These are phyloP conservation scores for Suillus brevipes DNA, from an alignment of 768 basidiomycete species.

Conservation along the genomic window DNA sequence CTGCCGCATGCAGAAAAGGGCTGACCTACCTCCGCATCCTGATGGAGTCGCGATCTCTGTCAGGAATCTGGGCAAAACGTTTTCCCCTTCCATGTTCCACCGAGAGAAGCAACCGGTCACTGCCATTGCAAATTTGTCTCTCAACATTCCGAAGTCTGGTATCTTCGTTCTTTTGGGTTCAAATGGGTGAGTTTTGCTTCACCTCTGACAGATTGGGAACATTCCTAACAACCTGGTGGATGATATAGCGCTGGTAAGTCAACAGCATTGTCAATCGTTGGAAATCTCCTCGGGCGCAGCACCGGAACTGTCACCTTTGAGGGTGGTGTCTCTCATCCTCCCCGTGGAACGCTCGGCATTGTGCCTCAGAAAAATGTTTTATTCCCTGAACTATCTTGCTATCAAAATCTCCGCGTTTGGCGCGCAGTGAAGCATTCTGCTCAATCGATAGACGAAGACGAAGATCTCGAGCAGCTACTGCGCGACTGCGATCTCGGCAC, in stretches of 20 bases:
- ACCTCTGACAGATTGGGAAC: background rate
- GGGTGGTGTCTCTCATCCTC: constrained; percentile 51
- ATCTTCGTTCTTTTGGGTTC: constrained; percentile 80
- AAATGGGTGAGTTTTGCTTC: constrained; percentile 50
- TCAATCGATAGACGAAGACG: constrained; percentile 39
- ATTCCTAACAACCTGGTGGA: background rate
- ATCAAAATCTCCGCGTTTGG: constrained; percentile 77
- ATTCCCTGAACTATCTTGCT: constrained; percentile 72
- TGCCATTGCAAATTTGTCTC: constrained; percentile 64
- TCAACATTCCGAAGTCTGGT: constrained; percentile 69
- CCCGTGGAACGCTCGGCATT: constrained; percentile 70
- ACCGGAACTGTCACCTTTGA: constrained; percentile 57
- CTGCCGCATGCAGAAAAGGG: constrained; percentile 16
- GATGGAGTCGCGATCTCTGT: constrained; percentile 60
- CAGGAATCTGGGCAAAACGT: constrained; percentile 59
- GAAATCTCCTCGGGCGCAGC: constrained; percentile 58
- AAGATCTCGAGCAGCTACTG: constrained; percentile 67
- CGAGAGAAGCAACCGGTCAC: constrained; percentile 50
- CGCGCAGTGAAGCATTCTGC: constrained; percentile 66
- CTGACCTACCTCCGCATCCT: constrained; percentile 28
- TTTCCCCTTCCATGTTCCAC: constrained; percentile 48
- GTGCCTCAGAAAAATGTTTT: constrained; percentile 85
- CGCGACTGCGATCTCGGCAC: constrained; percentile 70
- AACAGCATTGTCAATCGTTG: constrained; percentile 67
- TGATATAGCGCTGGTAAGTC: constrained; percentile 71